Conservation (phyloP, 106 monocot species). For the Narthecium ossifragum region DNA sequence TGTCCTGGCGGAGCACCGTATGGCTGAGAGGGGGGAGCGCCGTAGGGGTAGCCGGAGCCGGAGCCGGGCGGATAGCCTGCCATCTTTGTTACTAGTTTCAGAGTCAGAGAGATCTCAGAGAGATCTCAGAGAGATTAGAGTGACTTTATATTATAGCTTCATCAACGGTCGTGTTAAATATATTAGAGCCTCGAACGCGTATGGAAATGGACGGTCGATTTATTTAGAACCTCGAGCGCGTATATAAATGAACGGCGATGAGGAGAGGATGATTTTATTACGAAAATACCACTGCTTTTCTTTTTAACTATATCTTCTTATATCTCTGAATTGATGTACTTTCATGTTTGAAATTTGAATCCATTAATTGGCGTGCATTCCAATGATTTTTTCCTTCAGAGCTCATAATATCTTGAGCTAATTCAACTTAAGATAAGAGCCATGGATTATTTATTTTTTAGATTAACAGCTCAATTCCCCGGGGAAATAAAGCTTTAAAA, state of each 20-base stretch:
- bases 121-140: neutral
- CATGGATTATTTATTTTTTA: too few species aligned
- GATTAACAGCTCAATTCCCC: too few species aligned
- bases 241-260: neutral
- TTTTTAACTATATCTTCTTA: too few species aligned
- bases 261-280: neutral
- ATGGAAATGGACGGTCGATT: neutral
- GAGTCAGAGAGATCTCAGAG: neutral
- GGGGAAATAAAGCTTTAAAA: too few species aligned
- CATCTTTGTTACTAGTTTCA: slow-evolving; percentile 7
- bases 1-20: slow-evolving; percentile 13
- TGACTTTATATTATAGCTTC: neutral
- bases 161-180: neutral
- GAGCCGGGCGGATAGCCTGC: slow-evolving; percentile 38
- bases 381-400: too few species aligned
- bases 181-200: neutral
- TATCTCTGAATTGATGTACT: too few species aligned
- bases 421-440: too few species aligned
- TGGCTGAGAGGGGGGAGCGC: slow-evolving; percentile 14
- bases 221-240: neutral
- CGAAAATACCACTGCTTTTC: neutral
- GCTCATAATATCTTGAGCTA: too few species aligned
- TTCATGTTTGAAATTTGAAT: too few species aligned
- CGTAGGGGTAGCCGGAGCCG: slow-evolving; percentile 61
- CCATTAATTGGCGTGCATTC: too few species aligned